Base-by-base conservation (phyloP, 371 early-diverging fungal genomes). In the Cladochytrium tenue region DNA sequence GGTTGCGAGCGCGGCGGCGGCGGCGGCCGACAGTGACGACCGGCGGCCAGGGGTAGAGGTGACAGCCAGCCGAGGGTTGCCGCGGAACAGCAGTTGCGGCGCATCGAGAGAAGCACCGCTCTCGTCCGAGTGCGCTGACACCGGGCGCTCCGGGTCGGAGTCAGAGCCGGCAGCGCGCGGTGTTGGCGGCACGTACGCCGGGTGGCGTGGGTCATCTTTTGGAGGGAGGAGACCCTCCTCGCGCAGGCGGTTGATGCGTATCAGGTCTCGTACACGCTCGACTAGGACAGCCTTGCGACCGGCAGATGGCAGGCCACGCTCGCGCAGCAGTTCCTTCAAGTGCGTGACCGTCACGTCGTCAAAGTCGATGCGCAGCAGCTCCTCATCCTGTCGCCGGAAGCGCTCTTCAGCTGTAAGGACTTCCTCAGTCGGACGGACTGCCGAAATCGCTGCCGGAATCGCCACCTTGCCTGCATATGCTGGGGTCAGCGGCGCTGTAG, bases 281-380 rank as follows among this genome's bases (percentile, higher is more conserved):
- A 86, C 71, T 30, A 89, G 63, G 1, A 88, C 72, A 0, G 88
- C 89, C 66, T 91, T 91, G 70, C 89, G 90, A 13, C 92, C 92
- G 2, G 87, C 83, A 10, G 88, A 86, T 17, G 86, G 88, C 52
- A 88, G 86, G 1, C 89, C 88, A 28, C 92, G 79, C 63, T 86
- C 84, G 30, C 89, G 73, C 32, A 91, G 65, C 82, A 89, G 84
- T 28, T 91, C 90, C 66, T 91, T 91, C 32, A 91, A 75, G 70
- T 90, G 90, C 4, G 86, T 74, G 0, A 91, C 92, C 0, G 92
- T 91, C 32, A 91, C 85, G 71, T 91, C 92, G 26, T 89, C 85
- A 69, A 90, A 90, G 58, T 91, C 81, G 13, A 88, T 84, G 32
- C 79, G 82, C 20, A 79, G 81, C 56, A 91, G 78, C 36, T 85